Base-by-base conservation (phyloP, 2,329 filamentous ascomycete species). In the Aurifilum marmelostoma region DNA sequence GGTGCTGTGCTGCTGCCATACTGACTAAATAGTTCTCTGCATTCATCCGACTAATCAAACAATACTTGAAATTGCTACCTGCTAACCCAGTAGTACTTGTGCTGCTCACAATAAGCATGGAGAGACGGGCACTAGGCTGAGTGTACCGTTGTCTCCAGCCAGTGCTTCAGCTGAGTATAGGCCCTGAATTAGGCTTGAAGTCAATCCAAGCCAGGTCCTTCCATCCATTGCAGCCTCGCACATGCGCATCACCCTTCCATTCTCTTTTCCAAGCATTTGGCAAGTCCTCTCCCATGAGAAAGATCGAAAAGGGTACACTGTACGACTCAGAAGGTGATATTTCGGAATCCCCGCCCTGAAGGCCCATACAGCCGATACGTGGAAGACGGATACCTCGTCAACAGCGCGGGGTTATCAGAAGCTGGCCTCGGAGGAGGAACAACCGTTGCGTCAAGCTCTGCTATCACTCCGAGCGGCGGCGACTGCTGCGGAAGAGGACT, bases 361-460 rank as follows among this genome's bases (percentile, higher is more conserved):
- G 66, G 69, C 27, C 62, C 63, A n/a, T 70, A 70, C n/a, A 58
- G 68, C 18, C 66, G 47, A 43, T 65, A 70, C 16, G 29, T 37
- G 27, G 43, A 50, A 12, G 66, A 41, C 18, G 39, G 32, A 5
- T 54, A 58, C n/a, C 43, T 37, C 21, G 50, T 8, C 39, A 59
- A 39, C 29, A 18, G 24, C 39, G 64, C n/a, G 16, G 58, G 27
- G 43, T 63, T 24, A 52, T 68, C 69, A 14, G 63, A 56, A 41
- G 52, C 50, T 37, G 63, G n/a, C 41, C 50, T 56, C 32, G 67
- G 58, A 27, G 43, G 59, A 3, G 67, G 58, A n/a, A 37, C 41
- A 1, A 24, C 41, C 50, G 47, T 62, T n/a, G 63, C 69, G 24
- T 71, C 69, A 29, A 67, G 69, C 61, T 71, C 69, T 37, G 67